These are phyloP conservation scores for Talaromyces sp. DNA, from an alignment of 2,329 filamentous ascomycete species.

Conservation along the genomic window DNA sequence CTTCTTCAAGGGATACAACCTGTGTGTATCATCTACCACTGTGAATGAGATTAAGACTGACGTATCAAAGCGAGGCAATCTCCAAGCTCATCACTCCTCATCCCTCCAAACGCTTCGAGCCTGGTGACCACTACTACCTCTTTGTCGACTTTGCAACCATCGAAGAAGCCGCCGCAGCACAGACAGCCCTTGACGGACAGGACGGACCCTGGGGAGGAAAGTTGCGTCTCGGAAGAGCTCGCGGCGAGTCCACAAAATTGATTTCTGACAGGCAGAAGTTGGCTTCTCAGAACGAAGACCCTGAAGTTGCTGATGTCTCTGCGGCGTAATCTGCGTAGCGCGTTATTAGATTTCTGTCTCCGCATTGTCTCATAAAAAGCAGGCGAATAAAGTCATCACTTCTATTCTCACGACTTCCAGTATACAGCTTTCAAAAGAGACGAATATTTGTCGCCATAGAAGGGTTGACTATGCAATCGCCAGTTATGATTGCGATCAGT, in stretches of 20 bases:
- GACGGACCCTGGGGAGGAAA: slow-evolving; percentile 40
- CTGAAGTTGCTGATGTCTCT: slow-evolving; percentile 14
- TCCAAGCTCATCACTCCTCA: slow-evolving; percentile 58
- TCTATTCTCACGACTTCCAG: background rate
- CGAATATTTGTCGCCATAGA: background rate
- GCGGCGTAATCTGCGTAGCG: slow-evolving; percentile 14
- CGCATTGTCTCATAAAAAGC: background rate
- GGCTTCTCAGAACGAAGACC: slow-evolving; percentile 9
- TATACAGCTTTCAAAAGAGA: background rate
- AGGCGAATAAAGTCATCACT: background rate
- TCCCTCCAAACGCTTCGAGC: slow-evolving; percentile 51
- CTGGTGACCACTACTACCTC: slow-evolving; percentile 60
- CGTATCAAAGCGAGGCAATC: slow-evolving; percentile 39
- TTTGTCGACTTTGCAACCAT: slow-evolving; percentile 61
- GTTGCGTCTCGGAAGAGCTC: slow-evolving; percentile 40
- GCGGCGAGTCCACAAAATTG: slow-evolving; percentile 31
- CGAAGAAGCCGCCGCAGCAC: slow-evolving; percentile 54
- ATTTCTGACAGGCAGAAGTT: slow-evolving; percentile 26
- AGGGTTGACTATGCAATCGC: background rate
- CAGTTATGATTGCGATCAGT: background rate
- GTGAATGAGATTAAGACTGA: background rate
- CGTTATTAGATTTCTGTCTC: background rate
- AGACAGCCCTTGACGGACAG: slow-evolving; percentile 43
- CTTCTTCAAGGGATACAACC: slow-evolving; percentile 45
- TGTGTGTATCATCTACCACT: slow-evolving; percentile 29